Conservation (phyloP, 2,329 filamentous ascomycete genomes). For the Didymella keratinophila region DNA sequence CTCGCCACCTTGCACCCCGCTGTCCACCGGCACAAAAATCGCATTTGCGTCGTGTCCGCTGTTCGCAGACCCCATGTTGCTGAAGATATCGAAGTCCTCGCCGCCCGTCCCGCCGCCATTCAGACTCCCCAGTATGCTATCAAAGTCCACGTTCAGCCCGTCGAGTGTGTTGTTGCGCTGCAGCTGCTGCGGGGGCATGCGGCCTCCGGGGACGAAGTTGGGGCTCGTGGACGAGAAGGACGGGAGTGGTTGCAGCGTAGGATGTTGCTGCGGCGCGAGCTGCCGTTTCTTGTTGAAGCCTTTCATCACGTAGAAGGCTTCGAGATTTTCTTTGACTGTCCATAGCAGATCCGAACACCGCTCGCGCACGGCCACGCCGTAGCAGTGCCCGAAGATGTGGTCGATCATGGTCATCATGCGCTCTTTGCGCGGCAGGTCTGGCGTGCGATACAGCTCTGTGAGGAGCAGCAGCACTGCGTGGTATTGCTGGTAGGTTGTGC, state of each 20-base stretch:
- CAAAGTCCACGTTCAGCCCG: constrained; percentile 44
- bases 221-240: constrained; percentile 23
- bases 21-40: constrained; percentile 49
- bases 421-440: constrained; percentile 45
- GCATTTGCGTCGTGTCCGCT: constrained; percentile 37
- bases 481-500: constrained; percentile 51
- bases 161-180: constrained; percentile 41
- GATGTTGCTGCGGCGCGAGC: constrained; percentile 38
- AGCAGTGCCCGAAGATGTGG: constrained; percentile 51
- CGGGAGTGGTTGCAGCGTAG: constrained; percentile 36
- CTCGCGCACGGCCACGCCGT: constrained; percentile 47
- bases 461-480: constrained; percentile 48
- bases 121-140: constrained; percentile 40
- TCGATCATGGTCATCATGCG: constrained; percentile 51
- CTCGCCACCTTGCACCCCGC: constrained; percentile 23
- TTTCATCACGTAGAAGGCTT: constrained; percentile 51
- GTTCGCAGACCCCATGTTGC: constrained; percentile 7
- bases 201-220: constrained; percentile 1
- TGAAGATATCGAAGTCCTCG: constrained; percentile 19
- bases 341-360: constrained; percentile 47
- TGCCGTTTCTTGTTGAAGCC: constrained; percentile 44
- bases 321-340: constrained; percentile 51
- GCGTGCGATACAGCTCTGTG: constrained; percentile 50
- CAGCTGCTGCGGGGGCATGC: constrained; percentile 19
- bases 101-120: constrained; percentile 24